Conservation (phyloP, 192 early-diverging fungal species). For the Chytriomyces sp. region DNA sequence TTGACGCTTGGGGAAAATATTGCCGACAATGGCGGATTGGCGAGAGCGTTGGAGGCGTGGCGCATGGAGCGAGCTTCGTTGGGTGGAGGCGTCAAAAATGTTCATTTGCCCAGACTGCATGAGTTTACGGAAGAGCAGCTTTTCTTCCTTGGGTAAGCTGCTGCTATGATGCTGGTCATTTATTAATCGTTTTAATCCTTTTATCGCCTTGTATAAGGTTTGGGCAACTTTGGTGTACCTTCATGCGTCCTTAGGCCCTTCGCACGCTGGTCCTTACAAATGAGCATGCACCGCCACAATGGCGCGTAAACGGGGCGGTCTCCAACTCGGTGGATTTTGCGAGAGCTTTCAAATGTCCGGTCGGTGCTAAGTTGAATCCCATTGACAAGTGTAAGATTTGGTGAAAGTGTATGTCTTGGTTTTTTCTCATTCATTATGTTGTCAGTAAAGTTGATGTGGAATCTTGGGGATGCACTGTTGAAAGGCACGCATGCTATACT, state of each 20-base stretch:
- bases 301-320: conserved; percentile 73
- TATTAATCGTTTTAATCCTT: background rate
- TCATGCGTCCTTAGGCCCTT: conserved; percentile 14
- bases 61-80: background rate
- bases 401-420: background rate
- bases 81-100: conserved; percentile 32
- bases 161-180: background rate
- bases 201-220: too few species aligned
- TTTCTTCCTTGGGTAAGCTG: conserved; percentile 39
- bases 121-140: conserved; percentile 45
- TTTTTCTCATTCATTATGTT: too few species aligned
- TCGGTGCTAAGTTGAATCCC: conserved; percentile 70
- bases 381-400: conserved; percentile 38
- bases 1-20: conserved; percentile 69
- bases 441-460: too few species aligned
- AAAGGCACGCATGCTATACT: too few species aligned
- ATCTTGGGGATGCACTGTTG: too few species aligned
- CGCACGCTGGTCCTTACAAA: conserved; percentile 58
- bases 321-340: conserved; percentile 69
- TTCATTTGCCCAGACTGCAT: conserved; percentile 41
- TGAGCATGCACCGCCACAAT: conserved; percentile 64
- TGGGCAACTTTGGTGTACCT: conserved; percentile 38
- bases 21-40: conserved; percentile 70
- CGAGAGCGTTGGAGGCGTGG: conserved; percentile 48
- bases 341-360: conserved; percentile 67